Evolutionary conservation across 495 filamentous ascomycete species (phyloP).

Genomic region (Neurospora tetraspora): DNA sequence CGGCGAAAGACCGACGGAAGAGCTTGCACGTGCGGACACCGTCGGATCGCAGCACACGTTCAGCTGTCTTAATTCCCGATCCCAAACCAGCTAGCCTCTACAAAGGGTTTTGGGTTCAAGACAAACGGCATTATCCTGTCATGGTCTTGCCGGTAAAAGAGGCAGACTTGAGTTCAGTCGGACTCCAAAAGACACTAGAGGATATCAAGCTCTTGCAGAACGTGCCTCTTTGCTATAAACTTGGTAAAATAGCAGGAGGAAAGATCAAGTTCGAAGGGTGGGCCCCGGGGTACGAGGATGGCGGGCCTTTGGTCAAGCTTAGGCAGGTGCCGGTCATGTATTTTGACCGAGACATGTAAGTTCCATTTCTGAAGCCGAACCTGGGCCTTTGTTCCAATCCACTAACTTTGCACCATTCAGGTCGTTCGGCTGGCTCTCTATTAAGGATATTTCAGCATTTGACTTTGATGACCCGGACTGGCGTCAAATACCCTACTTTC

Average conservation of each 20-base stretch:
- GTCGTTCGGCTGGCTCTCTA: conserved; percentile 19
- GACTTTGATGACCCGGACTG: conserved; percentile 15
- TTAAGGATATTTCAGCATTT: conserved; percentile 14
- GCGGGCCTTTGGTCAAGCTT: conserved; percentile 19
- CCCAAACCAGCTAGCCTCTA: conserved; percentile 22
- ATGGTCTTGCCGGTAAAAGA: conserved; percentile 31
- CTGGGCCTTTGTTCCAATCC: background rate
- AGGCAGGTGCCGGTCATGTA: conserved; percentile 36
- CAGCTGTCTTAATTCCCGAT: conserved; percentile 2
- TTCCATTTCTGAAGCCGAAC: background rate
- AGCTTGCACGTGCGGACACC: background rate
- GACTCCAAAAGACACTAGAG: conserved; percentile 21
- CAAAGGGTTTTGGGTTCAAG: conserved; percentile 21
- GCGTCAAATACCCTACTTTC: conserved; percentile 6
- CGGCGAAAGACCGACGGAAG: background rate
- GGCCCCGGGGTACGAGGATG: conserved; percentile 30
- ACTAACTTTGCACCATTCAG: conserved; percentile 9
- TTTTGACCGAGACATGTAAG: conserved; percentile 23
- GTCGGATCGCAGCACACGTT: conserved; percentile 1
- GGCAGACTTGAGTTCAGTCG: conserved; percentile 15
- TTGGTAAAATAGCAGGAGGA: conserved; percentile 3
- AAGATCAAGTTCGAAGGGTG: conserved; percentile 25
- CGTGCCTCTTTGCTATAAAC: conserved; percentile 27
- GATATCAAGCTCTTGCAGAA: conserved; percentile 24
- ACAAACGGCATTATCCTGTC: conserved; percentile 23